A percentile compares a stretch with the other conserved stretches of the same genome.
These are phyloP conservation scores for Colletotrichum falcatum DNA, from an alignment of 2,329 filamentous ascomycete genomes.

Conservation along the genomic window DNA sequence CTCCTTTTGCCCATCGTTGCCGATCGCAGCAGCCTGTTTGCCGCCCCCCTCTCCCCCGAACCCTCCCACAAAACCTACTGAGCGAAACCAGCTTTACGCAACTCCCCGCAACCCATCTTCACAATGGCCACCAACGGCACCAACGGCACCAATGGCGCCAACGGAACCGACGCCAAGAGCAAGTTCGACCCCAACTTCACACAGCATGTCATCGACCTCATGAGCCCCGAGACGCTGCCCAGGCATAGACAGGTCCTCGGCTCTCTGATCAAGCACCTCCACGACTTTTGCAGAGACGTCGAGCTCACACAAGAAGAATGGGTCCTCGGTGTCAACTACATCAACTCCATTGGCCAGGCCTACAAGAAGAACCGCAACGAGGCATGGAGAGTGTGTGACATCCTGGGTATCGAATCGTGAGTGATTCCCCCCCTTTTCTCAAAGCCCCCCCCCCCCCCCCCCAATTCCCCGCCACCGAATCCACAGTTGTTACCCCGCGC, in stretches of 20 bases:
- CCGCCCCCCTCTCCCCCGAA: no score
- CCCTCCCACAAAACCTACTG: background rate
- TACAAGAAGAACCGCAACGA: conserved; percentile 42
- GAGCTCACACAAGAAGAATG: conserved; percentile 41
- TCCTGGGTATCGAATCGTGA: conserved; percentile 40
- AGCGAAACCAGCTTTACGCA: background rate
- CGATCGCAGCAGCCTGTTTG: background rate
- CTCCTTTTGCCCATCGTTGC: background rate
- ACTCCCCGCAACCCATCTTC: background rate
- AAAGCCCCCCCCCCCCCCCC: background rate
- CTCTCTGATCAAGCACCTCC: conserved; percentile 39
- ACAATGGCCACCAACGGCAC: conserved; percentile 39
- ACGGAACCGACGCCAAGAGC: conserved; percentile 24
- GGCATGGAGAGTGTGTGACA: conserved; percentile 40
- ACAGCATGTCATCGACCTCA: conserved; percentile 41
- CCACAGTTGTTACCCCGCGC: conserved; percentile 7
- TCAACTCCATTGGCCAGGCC: conserved; percentile 41
- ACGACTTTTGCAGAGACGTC: conserved; percentile 39
- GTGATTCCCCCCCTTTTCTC: background rate
- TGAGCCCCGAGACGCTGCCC: conserved; percentile 40
- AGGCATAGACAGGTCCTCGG: conserved; percentile 36
- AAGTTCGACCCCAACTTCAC: conserved; percentile 42
- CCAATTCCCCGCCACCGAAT: background rate
- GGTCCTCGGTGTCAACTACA: conserved; percentile 41
- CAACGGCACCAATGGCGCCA: conserved; percentile 25